Evolutionary conservation across 139 green algal species (phyloP).

Genomic region (Coelastrella sp.): DNA sequence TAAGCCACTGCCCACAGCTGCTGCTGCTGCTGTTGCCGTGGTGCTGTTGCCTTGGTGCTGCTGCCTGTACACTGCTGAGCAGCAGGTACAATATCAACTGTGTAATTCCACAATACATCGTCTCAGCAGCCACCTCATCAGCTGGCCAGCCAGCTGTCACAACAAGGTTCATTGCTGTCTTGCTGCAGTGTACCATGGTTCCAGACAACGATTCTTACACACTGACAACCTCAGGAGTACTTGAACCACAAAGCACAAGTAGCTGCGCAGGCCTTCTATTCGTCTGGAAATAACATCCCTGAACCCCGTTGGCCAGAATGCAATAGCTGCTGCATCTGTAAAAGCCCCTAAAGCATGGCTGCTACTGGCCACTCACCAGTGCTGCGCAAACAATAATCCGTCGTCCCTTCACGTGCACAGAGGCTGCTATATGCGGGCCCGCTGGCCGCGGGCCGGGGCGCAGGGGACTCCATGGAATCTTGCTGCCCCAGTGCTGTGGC

Average conservation of each 20-base stretch:
- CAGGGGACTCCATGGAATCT: slow-evolving; percentile 5
- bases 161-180: too few relatives aligned
- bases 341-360: not conserved
- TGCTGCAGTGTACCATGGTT: too few relatives aligned
- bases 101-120: not conserved
- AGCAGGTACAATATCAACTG: not conserved
- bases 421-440: slow-evolving; percentile 31
- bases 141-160: not conserved
- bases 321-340: not conserved
- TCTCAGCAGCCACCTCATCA: not conserved
- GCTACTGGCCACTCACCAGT: slow-evolving; percentile 23
- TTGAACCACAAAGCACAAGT: too few relatives aligned
- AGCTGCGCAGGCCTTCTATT: too few relatives aligned
- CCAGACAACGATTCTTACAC: too few relatives aligned
- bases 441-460: not conserved
- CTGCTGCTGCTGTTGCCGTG: not conserved
- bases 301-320: not conserved
- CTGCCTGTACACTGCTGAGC: not conserved
- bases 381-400: slow-evolving; percentile 24
- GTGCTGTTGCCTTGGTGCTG: not conserved
- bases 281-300: not conserved
- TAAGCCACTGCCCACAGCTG: not conserved
- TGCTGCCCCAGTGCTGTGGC: not conserved
- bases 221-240: too few relatives aligned
- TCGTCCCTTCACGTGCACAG: slow-evolving; percentile 11